These are phyloP conservation scores for Cryptococcus maquisensis DNA, from an alignment of 1,284 basidiomycete genomes.

Conservation along the genomic window DNA sequence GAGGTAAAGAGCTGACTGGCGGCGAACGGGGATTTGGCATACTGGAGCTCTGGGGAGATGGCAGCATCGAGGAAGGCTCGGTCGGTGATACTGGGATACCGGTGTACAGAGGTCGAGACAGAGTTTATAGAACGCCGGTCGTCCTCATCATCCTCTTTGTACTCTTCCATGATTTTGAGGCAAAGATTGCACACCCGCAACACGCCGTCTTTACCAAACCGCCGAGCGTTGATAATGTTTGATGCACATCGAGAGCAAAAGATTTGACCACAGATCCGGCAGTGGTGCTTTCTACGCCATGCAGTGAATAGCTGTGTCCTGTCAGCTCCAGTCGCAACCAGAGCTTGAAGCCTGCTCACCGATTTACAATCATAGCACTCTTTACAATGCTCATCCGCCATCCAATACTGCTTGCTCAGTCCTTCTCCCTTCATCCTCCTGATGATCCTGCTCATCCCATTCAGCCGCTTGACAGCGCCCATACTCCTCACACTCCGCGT, in stretches of 20 bases:
- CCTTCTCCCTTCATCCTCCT: conserved; percentile 76
- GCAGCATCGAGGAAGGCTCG: conserved; percentile 43
- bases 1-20: conserved; percentile 70
- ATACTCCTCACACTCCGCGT: conserved; percentile 42
- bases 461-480: conserved; percentile 59
- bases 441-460: conserved; percentile 83
- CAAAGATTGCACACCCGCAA: conserved; percentile 93
- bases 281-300: conserved; percentile 91
- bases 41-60: conserved; percentile 42
- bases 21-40: conserved; percentile 76
- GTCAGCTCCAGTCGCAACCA: background rate
- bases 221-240: conserved; percentile 92
- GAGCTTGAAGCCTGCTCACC: conserved; percentile 17
- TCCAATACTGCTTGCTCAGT: conserved; percentile 74
- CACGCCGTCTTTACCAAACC: conserved; percentile 88
- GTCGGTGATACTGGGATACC: conserved; percentile 28
- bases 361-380: conserved; percentile 87
- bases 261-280: conserved; percentile 84
- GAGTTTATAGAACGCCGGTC: conserved; percentile 43
- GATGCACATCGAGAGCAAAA: conserved; percentile 93
- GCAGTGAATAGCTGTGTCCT: conserved; percentile 76
- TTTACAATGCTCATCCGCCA: conserved; percentile 93
- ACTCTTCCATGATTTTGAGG: conserved; percentile 78
- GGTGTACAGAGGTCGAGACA: conserved; percentile 28
- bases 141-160: conserved; percentile 66